Evolutionary conservation across 2,329 filamentous ascomycete genomes (phyloP).

Genomic region (Trichophyton verrucosum): DNA sequence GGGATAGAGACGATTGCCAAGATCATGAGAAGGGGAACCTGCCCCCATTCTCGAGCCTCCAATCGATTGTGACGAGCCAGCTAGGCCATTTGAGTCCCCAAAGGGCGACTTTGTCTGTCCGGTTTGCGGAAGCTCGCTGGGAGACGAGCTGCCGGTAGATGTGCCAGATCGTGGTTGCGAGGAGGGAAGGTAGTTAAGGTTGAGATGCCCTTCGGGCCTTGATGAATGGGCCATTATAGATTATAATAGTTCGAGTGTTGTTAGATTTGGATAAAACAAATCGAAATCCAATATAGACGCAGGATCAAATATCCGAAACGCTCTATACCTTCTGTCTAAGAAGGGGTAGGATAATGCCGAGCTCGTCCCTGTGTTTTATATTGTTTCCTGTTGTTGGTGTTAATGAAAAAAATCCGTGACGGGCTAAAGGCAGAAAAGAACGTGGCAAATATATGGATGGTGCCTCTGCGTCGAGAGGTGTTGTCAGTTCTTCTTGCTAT

Average conservation of each 20-base stretch:
- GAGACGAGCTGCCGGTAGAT: slow-evolving; percentile 67
- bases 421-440: neutral
- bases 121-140: slow-evolving; percentile 58
- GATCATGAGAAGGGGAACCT: slow-evolving; percentile 92
- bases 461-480: neutral
- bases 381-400: neutral
- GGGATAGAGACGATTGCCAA: slow-evolving; percentile 68
- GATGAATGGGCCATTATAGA: slow-evolving; percentile 80
- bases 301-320: slow-evolving; percentile 1
- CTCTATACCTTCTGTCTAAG: slow-evolving; percentile 9
- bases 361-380: neutral
- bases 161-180: slow-evolving; percentile 62
- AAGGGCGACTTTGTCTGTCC: slow-evolving; percentile 59
- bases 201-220: slow-evolving; percentile 71
- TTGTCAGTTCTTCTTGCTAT: neutral
- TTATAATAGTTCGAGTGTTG: slow-evolving; percentile 38
- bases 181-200: slow-evolving; percentile 61
- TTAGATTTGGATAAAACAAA: neutral
- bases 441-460: neutral
- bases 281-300: slow-evolving; percentile 1
- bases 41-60: slow-evolving; percentile 61
- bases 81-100: slow-evolving; percentile 53
- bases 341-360: slow-evolving; percentile 2
- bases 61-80: slow-evolving; percentile 37
- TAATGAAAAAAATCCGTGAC: neutral